Percentiles rank a stretch among this genome's conserved stretches.
Evolutionary conservation across 352 stramenopile species (phyloP).

Genomic region (Phytophthora agathidicida): DNA sequence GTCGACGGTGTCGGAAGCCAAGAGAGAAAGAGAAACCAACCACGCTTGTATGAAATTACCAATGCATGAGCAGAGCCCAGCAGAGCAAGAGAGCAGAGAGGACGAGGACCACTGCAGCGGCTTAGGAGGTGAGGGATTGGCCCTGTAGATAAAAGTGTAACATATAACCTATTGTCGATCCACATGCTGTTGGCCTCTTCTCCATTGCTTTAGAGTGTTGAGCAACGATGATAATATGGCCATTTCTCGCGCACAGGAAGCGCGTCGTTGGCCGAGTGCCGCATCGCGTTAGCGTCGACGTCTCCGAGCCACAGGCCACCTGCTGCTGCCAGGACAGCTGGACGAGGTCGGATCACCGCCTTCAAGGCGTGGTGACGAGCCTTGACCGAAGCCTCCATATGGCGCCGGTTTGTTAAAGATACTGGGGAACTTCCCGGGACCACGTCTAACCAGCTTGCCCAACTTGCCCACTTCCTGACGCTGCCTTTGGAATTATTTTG

Average conservation of each 20-base stretch:
- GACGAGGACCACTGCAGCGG: constrained; percentile 21
- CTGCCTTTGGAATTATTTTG: too few species aligned
- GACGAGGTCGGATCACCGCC: constrained; percentile 40
- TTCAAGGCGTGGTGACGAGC: constrained; percentile 16
- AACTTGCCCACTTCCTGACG: too few species aligned
- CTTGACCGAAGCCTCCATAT: neutral
- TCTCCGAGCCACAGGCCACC: constrained; percentile 14
- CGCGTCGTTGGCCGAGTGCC: constrained; percentile 2
- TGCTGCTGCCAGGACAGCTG: constrained; percentile 39
- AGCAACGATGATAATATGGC: too few species aligned
- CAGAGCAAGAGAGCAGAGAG: constrained; percentile 17
- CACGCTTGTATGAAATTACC: constrained; percentile 23
- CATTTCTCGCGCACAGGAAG: constrained; percentile 5
- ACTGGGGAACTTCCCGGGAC: too few species aligned
- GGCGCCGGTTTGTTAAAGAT: too few species aligned
- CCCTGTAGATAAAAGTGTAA: constrained; percentile 52
- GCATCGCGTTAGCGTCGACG: constrained; percentile 33
- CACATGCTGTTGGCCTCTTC: neutral
- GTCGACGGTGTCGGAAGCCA: neutral
- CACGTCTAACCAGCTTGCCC: too few species aligned
- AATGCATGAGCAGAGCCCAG: constrained; percentile 20
- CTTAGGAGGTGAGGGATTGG: constrained; percentile 23
- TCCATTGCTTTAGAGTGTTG: constrained; percentile 2
- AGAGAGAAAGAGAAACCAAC: constrained; percentile 5
- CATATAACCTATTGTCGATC: constrained; percentile 63